These are phyloP conservation scores for Castanea crenata DNA, from an alignment of 306 rosid species.

Conservation along the genomic window DNA sequence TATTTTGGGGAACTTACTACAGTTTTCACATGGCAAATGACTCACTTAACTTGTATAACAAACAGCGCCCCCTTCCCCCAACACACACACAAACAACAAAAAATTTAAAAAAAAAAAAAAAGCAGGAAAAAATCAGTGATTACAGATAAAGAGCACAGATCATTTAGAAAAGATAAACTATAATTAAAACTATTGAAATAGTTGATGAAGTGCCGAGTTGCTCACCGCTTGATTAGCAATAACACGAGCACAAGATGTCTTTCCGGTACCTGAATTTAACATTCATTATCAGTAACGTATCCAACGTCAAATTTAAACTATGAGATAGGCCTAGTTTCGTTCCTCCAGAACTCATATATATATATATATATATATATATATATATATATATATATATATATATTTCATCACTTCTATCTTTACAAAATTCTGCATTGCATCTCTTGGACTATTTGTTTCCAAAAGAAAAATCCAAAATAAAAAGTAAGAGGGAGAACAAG, in stretches of 20 bases:
- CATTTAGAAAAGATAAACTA: slow-evolving; percentile 4
- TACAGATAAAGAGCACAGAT: neutral
- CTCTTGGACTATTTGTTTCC: neutral
- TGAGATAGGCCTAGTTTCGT: too few relatives aligned
- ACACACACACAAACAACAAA: too few relatives aligned
- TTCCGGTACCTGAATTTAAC: slow-evolving; percentile 77
- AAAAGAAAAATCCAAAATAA: neutral
- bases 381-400: too few relatives aligned
- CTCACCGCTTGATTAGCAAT: slow-evolving; percentile 90
- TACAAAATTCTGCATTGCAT: neutral
- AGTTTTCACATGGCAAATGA: neutral
- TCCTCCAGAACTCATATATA: too few relatives aligned
- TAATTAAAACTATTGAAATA: neutral
- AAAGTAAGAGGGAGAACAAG: too few relatives aligned
- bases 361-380: too few relatives aligned
- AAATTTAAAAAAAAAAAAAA: too few relatives aligned
- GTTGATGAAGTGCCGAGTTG: slow-evolving; percentile 10
- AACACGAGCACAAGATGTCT: slow-evolving; percentile 93
- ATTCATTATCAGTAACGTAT: too few relatives aligned
- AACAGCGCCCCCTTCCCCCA: too few relatives aligned
- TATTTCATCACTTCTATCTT: neutral
- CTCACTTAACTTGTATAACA: neutral
- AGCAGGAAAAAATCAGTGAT: too few relatives aligned
- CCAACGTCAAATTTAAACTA: too few relatives aligned
- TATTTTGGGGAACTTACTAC: neutral